Percentiles rank a stretch among this genome's conserved stretches.
phyloP scores from a whole-genome alignment of 2,329 filamentous ascomycete genomes.

The Zymoseptoria brevis region DNA sequence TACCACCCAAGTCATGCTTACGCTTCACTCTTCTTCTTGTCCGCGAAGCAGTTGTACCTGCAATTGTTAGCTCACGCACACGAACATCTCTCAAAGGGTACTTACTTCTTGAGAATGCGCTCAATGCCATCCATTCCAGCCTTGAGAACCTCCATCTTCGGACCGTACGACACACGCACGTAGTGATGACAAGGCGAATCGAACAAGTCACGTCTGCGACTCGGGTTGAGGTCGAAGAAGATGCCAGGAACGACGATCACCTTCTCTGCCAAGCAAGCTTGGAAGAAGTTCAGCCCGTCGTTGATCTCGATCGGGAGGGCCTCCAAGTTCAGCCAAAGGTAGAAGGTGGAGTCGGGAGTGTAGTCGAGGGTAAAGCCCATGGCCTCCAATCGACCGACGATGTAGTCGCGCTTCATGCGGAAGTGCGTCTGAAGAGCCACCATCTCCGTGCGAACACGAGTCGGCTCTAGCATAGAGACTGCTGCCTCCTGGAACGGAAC shows the following conservation, averaged over 20 bases:
- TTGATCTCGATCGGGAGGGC: conserved; percentile 71
- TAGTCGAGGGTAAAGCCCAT: conserved; percentile 80
- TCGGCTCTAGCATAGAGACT: conserved; percentile 84
- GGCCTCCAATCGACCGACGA: conserved; percentile 65
- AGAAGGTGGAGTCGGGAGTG: conserved; percentile 87
- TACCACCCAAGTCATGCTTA: not conserved
- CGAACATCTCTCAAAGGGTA: not conserved
- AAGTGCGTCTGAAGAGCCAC: conserved; percentile 81
- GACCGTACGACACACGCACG: conserved; percentile 76
- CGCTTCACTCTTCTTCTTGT: not conserved
- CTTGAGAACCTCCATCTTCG: conserved; percentile 69
- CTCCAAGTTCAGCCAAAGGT: conserved; percentile 66
- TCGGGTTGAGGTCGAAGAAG: conserved; percentile 94
- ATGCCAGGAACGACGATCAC: conserved; percentile 95
- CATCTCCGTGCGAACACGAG: conserved; percentile 77
- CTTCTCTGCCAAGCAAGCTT: conserved; percentile 85
- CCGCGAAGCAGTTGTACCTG: conserved; percentile 2
- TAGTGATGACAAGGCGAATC: conserved; percentile 91
- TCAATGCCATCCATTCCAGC: conserved; percentile 79
- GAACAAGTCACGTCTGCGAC: conserved; percentile 80
- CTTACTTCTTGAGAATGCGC: conserved; percentile 64
- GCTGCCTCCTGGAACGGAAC: conserved; percentile 94
- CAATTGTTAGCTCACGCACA: not conserved
- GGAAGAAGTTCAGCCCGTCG: conserved; percentile 94
- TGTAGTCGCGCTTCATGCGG: conserved; percentile 86